phyloP scores from a whole-genome alignment of 306 rosid species.

The Lathyrus oleraceus region DNA sequence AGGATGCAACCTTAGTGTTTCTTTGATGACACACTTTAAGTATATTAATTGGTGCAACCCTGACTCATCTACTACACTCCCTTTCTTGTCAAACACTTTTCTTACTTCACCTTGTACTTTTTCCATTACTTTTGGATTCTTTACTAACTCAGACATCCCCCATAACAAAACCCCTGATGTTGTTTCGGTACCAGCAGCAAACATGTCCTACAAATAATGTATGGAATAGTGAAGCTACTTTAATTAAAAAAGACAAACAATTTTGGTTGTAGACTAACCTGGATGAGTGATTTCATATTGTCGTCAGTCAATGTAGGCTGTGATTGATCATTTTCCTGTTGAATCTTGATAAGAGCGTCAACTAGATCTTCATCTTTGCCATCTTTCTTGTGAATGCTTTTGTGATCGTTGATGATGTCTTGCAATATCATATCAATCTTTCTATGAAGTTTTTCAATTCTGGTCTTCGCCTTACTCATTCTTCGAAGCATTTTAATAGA shows the following conservation, averaged over 20 bases:
- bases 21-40: conserved; percentile 18
- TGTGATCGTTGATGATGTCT: conserved; percentile 27
- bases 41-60: conserved; percentile 24
- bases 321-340: neutral
- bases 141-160: conserved; percentile 47
- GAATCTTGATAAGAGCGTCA: conserved; percentile 39
- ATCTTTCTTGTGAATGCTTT: neutral
- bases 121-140: conserved; percentile 44
- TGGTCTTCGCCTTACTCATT: neutral
- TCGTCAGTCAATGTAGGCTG: neutral
- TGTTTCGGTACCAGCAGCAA: conserved; percentile 42
- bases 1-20: neutral
- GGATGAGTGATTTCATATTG: conserved; percentile 31
- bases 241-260: no score
- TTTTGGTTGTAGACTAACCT: conserved; percentile 28
- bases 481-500: conserved; percentile 18
- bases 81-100: conserved; percentile 27
- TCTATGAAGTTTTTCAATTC: conserved; percentile 6
- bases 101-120: conserved; percentile 44
- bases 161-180: conserved; percentile 35
- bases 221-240: no score
- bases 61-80: conserved; percentile 23
- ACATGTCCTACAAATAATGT: conserved; percentile 42
- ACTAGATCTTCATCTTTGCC: conserved; percentile 28
- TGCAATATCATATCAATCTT: conserved; percentile 23